Evolutionary conservation across 306 rosid genomes (phyloP).

Genomic region (Astragalus glycyphyllos): DNA sequence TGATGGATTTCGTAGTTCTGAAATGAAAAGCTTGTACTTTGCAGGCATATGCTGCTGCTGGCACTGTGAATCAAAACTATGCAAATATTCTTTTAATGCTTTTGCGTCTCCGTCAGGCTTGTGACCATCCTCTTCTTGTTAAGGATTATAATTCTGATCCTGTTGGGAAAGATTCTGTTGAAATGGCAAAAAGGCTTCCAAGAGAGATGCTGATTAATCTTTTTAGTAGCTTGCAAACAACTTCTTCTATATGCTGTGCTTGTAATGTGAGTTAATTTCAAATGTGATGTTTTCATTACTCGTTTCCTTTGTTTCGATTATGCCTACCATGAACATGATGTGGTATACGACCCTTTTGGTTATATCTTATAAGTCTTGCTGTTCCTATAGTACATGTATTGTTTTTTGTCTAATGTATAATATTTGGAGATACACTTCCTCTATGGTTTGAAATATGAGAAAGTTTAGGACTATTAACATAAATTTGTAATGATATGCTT

Average conservation of each 20-base stretch:
- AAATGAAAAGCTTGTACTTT: conserved; percentile 38
- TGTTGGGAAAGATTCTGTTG: conserved; percentile 71
- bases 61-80: conserved; percentile 95
- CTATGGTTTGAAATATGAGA: not conserved
- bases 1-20: conserved; percentile 38
- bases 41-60: conserved; percentile 99
- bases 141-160: conserved; percentile 71
- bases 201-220: conserved; percentile 70
- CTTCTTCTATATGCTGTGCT: conserved; percentile 68
- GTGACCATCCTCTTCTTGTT: conserved; percentile 94
- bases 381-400: conserved; percentile 38
- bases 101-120: conserved; percentile 97
- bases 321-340: conserved; percentile 22
- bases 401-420: conserved; percentile 27
- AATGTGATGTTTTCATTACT: conserved; percentile 16
- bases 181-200: conserved; percentile 80
- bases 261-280: conserved; percentile 76
- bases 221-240: conserved; percentile 65
- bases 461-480: not conserved
- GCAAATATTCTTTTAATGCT: conserved; percentile 98
- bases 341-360: conserved; percentile 31
- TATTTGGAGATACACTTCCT: conserved; percentile 19
- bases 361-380: not conserved
- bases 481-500: conserved; percentile 28
- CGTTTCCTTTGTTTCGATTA: conserved; percentile 28